Evolutionary conservation across 345 rosid species (phyloP).

Genomic region (Aethionema arabicum): DNA sequence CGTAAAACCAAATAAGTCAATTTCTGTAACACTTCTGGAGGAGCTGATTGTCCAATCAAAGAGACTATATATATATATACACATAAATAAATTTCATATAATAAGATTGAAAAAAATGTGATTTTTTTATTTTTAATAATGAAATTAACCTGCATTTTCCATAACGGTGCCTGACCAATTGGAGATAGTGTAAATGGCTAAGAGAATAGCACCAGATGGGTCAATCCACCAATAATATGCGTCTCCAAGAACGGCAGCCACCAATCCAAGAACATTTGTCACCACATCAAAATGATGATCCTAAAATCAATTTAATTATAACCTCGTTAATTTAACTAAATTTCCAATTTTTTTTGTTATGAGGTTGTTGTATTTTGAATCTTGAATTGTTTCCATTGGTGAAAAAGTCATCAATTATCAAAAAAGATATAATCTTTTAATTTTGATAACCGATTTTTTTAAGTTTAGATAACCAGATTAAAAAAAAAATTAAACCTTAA

Average conservation of each 20-base stretch:
- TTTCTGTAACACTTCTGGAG: constrained; percentile 80
- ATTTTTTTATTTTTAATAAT: neutral
- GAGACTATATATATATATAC: constrained; percentile 50
- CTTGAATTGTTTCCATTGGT: no score
- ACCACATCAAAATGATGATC: constrained; percentile 92
- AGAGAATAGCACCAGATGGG: constrained; percentile 75
- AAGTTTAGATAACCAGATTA: no score
- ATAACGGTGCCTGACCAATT: constrained; percentile 89
- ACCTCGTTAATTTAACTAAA: neutral
- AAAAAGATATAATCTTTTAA: no score
- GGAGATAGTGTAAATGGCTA: constrained; percentile 80
- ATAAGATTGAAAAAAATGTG: constrained; percentile 1
- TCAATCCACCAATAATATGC: constrained; percentile 86
- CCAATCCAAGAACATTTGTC: constrained; percentile 80
- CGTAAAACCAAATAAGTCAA: constrained; percentile 69
- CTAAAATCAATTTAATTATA: constrained; percentile 44
- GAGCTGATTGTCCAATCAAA: constrained; percentile 85
- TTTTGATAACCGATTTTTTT: no score
- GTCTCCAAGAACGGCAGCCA: constrained; percentile 82
- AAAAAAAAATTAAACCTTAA: no score
- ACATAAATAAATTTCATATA: neutral
- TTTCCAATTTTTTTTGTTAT: neutral
- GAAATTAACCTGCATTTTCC: constrained; percentile 74
- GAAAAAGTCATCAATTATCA: no score
- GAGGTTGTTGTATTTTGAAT: no score